Percentiles rank a stretch among this genome's conserved stretches.
These are phyloP conservation scores for Xylaria sp. DNA, from an alignment of 2,329 filamentous ascomycete genomes.

Conservation along the genomic window DNA sequence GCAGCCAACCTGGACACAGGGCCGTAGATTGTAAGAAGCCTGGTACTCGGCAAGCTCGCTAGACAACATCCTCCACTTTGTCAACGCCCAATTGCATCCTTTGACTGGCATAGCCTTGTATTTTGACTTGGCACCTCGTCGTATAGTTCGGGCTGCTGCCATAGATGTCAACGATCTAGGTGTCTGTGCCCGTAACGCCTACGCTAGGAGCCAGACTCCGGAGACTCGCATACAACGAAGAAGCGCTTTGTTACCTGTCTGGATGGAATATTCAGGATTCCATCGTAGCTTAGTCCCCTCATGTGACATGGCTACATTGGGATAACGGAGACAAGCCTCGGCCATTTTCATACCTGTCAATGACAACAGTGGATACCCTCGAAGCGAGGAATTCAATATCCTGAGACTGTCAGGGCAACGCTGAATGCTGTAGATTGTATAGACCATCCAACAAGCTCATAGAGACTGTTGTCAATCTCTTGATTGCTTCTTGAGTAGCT, in stretches of 20 bases:
- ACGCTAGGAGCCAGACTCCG: background rate
- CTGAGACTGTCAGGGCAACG: background rate
- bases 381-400: background rate
- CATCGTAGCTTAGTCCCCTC: background rate
- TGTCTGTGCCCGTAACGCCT: background rate
- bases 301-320: background rate
- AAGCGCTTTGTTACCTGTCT: background rate
- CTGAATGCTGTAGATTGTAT: background rate
- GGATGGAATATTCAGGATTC: conserved; percentile 3
- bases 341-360: background rate
- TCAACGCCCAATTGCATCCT: conserved; percentile 2
- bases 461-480: background rate
- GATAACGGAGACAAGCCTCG: background rate
- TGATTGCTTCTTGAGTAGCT: background rate
- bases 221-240: background rate
- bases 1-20: conserved; percentile 66
- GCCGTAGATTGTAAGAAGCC: conserved; percentile 38
- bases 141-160: background rate
- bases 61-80: conserved; percentile 10
- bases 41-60: conserved; percentile 29
- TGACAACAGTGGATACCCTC: background rate
- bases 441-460: background rate
- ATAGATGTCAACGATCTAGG: conserved; percentile 1
- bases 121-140: conserved; percentile 3
- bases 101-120: conserved; percentile 8